Conservation (phyloP, 345 rosid genomes). For the Syzygium oleosum region DNA sequence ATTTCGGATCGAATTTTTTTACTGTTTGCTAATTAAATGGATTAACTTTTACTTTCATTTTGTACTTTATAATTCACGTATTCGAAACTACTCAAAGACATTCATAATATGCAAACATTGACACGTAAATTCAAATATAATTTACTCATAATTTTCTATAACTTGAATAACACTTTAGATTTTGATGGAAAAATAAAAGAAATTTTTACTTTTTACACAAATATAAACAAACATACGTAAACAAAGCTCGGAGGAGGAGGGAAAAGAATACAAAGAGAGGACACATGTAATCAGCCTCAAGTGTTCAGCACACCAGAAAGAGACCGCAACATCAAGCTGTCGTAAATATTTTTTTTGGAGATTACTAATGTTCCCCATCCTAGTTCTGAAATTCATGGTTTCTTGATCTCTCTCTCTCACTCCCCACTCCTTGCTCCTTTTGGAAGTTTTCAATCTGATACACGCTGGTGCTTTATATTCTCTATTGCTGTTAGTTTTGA, state of each 20-base stretch:
- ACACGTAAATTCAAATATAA: neutral
- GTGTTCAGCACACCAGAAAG: neutral
- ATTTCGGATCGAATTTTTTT: neutral
- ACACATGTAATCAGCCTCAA: neutral
- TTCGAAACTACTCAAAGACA: neutral
- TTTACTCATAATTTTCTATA: neutral
- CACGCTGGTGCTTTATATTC: neutral
- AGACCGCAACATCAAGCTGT: neutral
- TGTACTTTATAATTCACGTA: neutral
- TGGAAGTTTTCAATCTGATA: neutral
- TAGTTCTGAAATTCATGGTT: neutral
- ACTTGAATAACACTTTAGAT: neutral
- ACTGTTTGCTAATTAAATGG: neutral
- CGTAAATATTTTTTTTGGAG: neutral
- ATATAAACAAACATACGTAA: neutral
- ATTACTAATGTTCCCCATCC: neutral
- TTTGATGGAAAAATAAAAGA: neutral
- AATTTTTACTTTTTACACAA: neutral
- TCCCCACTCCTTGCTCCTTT: neutral
- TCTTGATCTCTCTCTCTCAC: neutral
- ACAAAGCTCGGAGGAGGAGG: neutral
- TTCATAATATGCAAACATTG: neutral
- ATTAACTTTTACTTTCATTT: neutral
- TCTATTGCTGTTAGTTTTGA: neutral
- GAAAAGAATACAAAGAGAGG: neutral